These are phyloP conservation scores for Leptographium galeiforme DNA, from an alignment of 2,329 filamentous ascomycete species.

Conservation along the genomic window DNA sequence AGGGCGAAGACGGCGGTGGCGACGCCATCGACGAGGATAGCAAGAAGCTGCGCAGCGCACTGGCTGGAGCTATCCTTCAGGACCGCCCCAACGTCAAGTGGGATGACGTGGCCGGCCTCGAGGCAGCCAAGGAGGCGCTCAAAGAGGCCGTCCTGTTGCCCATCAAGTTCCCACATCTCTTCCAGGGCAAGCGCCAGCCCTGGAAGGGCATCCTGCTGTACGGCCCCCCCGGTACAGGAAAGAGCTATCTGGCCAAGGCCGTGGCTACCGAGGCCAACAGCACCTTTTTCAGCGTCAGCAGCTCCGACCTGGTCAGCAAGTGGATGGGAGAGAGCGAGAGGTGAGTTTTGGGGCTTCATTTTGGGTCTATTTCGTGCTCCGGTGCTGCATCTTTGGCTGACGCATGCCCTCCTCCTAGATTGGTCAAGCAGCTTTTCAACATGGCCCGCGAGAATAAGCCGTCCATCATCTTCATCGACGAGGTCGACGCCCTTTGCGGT, in stretches of 20 bases:
- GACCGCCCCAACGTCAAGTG: slow-evolving; percentile 95
- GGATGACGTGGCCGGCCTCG: slow-evolving; percentile 95
- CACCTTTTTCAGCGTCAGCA: slow-evolving; percentile 97
- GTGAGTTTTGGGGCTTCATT: slow-evolving; percentile 29
- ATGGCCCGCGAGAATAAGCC: slow-evolving; percentile 98
- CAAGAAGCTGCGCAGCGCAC: slow-evolving; percentile 86
- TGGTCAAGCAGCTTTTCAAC: slow-evolving; percentile 92
- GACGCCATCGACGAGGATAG: slow-evolving; percentile 70
- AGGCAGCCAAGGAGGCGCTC: slow-evolving; percentile 86
- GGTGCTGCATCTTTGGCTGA: slow-evolving; percentile 12
- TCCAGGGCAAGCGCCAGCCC: slow-evolving; percentile 88
- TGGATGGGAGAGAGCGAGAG: slow-evolving; percentile 99
- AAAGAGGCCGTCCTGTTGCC: slow-evolving; percentile 97
- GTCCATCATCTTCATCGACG: slow-evolving; percentile 53
- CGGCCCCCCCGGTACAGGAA: slow-evolving; percentile 91
- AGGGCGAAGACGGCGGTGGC: slow-evolving; percentile 30
- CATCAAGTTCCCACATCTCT: slow-evolving; percentile 95
- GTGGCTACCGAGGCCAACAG: slow-evolving; percentile 97
- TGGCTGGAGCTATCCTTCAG: slow-evolving; percentile 82
- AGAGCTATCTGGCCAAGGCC: slow-evolving; percentile 93
- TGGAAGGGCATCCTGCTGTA: slow-evolving; percentile 98
- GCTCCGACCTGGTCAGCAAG: slow-evolving; percentile 93
- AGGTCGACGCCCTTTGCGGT: slow-evolving; percentile 78
- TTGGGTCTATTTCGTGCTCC: background rate
- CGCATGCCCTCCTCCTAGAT: slow-evolving; percentile 30